phyloP scores from a whole-genome alignment of 2,329 filamentous ascomycete genomes.

The Fusarium tricinctum region DNA sequence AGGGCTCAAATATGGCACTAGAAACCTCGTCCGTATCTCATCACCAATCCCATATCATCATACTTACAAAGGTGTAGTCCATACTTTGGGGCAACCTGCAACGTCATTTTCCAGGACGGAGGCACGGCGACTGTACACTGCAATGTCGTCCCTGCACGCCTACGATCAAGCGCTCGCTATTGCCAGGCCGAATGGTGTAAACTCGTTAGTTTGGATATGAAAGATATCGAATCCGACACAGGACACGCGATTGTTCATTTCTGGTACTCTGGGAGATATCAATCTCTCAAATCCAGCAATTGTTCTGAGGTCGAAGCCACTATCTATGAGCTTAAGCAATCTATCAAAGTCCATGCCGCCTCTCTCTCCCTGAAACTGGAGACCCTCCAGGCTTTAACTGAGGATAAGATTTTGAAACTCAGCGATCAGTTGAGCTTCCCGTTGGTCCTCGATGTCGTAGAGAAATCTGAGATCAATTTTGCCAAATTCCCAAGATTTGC shows the following conservation, averaged over 20 bases:
- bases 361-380: background rate
- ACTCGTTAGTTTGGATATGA: background rate
- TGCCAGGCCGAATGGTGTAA: background rate
- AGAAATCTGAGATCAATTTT: background rate
- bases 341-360: background rate
- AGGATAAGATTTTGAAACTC: background rate
- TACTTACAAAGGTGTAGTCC: background rate
- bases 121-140: background rate
- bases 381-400: background rate
- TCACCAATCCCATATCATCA: background rate
- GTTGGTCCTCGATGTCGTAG: background rate
- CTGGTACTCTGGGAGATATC: conserved; percentile 5
- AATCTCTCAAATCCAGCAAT: background rate
- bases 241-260: conserved; percentile 17
- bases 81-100: background rate
- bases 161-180: background rate
- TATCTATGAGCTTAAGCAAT: background rate
- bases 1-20: background rate
- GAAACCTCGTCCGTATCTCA: background rate
- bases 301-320: background rate
- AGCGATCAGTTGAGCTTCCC: background rate
- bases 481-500: background rate
- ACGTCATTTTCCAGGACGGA: background rate
- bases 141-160: background rate
- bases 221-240: background rate